These are phyloP conservation scores for Neofusicoccum cordaticola DNA, from an alignment of 2,329 filamentous ascomycete species.

Conservation along the genomic window DNA sequence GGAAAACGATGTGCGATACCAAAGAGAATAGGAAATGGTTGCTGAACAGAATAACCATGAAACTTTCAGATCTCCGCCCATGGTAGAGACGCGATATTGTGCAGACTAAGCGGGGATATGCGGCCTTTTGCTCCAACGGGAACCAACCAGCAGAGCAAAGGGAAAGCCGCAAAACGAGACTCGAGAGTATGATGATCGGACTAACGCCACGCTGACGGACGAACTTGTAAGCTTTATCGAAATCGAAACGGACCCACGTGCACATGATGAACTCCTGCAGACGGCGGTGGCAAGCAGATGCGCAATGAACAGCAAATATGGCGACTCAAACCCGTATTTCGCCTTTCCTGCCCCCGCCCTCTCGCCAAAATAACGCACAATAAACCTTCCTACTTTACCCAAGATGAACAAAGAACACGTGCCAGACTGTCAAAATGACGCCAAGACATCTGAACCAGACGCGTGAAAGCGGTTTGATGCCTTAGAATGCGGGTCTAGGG, in stretches of 20 bases:
- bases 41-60: background rate
- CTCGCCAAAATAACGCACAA: background rate
- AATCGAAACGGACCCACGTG: background rate
- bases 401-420: constrained; percentile 15
- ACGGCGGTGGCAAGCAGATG: background rate
- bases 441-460: background rate
- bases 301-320: constrained; percentile 3
- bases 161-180: constrained; percentile 1
- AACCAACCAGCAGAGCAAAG: constrained; percentile 4
- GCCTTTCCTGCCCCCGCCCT: background rate
- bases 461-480: background rate
- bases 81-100: background rate
- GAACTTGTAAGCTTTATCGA: constrained; percentile 9
- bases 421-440: background rate
- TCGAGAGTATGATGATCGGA: constrained; percentile 12
- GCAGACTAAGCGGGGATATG: constrained; percentile 4
- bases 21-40: background rate
- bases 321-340: constrained; percentile 4
- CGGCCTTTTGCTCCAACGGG: constrained; percentile 2
- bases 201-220: constrained; percentile 13
- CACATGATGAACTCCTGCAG: background rate
- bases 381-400: constrained; percentile 11
- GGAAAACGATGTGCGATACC: background rate
- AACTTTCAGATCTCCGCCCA: background rate
- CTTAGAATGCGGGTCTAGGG: background rate